Evolutionary conservation across 2,329 filamentous ascomycete species (phyloP).

Genomic region (Cercospora sp.): DNA sequence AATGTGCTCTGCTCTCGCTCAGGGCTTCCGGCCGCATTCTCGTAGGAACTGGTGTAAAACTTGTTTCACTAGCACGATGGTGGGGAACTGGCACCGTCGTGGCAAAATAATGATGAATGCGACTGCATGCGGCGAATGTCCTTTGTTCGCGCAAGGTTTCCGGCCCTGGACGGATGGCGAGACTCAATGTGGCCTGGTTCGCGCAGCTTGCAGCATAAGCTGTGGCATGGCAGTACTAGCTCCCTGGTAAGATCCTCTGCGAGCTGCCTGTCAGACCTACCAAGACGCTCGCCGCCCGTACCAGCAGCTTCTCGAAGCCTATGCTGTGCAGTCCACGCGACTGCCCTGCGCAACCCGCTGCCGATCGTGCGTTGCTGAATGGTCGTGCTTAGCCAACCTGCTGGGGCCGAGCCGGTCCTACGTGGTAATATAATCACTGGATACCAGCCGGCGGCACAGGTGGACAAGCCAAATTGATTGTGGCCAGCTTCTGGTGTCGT

Average conservation of each 20-base stretch:
- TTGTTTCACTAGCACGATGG: not conserved
- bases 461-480: not conserved
- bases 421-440: conserved; percentile 13
- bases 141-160: conserved; percentile 22
- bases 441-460: conserved; percentile 1
- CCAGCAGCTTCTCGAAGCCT: conserved; percentile 14
- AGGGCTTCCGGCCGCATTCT: not conserved
- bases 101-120: conserved; percentile 8
- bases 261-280: conserved; percentile 12
- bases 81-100: not conserved
- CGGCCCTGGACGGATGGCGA: conserved; percentile 16
- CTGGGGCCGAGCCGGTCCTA: not conserved
- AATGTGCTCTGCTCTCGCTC: not conserved
- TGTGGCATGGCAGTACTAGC: conserved; percentile 14
- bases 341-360: conserved; percentile 13
- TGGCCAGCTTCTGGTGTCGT: conserved; percentile 8
- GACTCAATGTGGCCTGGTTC: conserved; percentile 20
- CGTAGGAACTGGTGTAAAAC: not conserved
- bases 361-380: conserved; percentile 14
- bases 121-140: conserved; percentile 22
- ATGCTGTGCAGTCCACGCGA: conserved; percentile 13
- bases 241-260: conserved; percentile 9
- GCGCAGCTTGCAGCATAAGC: conserved; percentile 11
- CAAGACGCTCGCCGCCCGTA: conserved; percentile 14
- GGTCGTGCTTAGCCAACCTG: conserved; percentile 9